These are phyloP conservation scores for Pythium grandisporangium DNA, from an alignment of 352 stramenopile species.

Conservation along the genomic window DNA sequence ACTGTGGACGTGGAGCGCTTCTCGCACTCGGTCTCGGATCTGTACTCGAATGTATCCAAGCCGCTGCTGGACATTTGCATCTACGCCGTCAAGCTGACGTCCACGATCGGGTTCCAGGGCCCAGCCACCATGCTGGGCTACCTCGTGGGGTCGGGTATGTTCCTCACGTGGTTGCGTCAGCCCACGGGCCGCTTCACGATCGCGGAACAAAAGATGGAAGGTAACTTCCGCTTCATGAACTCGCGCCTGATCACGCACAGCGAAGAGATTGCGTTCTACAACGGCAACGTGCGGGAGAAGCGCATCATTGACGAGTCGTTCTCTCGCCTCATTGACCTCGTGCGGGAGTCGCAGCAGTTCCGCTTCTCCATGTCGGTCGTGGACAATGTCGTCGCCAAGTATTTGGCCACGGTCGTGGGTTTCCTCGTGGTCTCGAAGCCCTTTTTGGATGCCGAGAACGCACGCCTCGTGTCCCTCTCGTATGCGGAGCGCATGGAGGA, in stretches of 20 bases:
- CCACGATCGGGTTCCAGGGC: slow-evolving; percentile 61
- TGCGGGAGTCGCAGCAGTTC: slow-evolving; percentile 78
- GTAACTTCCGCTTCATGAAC: slow-evolving; percentile 85
- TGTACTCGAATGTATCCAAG: slow-evolving; percentile 88
- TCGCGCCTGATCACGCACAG: slow-evolving; percentile 82
- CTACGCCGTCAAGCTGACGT: slow-evolving; percentile 59
- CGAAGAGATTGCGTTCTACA: slow-evolving; percentile 89
- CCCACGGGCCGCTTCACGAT: slow-evolving; percentile 74
- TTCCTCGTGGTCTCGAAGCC: slow-evolving; percentile 70
- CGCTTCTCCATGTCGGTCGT: slow-evolving; percentile 74
- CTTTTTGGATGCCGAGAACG: slow-evolving; percentile 52
- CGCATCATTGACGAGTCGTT: slow-evolving; percentile 70
- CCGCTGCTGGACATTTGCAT: slow-evolving; percentile 77
- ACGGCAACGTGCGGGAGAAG: slow-evolving; percentile 82
- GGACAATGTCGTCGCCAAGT: slow-evolving; percentile 85
- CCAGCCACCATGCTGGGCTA: slow-evolving; percentile 59
- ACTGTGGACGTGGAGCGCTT: slow-evolving; percentile 85
- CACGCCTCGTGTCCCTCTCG: slow-evolving; percentile 38
- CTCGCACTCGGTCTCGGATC: slow-evolving; percentile 64
- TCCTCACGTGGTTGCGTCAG: slow-evolving; percentile 38
- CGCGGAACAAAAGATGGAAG: slow-evolving; percentile 74
- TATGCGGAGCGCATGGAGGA: slow-evolving; percentile 79
- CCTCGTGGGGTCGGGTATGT: slow-evolving; percentile 32
- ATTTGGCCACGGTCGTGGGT: slow-evolving; percentile 76
- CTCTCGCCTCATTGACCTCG: slow-evolving; percentile 40